A percentile compares a stretch with the other conserved stretches of the same genome.
These are phyloP conservation scores for Beta lomatogona DNA, from an alignment of 179 eudicot genomes.

Conservation along the genomic window DNA sequence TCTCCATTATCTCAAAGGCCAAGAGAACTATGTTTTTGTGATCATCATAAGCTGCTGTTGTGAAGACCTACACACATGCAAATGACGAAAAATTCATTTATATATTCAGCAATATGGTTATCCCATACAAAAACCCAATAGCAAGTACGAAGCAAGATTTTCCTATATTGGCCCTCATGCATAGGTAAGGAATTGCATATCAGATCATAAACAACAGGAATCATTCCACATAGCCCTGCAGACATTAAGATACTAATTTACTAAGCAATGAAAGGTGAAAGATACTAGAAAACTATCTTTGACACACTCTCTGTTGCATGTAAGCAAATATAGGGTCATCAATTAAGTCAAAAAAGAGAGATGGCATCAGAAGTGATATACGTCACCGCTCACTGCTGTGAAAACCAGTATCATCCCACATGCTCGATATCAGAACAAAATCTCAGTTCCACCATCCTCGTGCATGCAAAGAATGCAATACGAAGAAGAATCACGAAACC, in stretches of 20 bases:
- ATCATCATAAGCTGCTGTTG: constrained; percentile 98
- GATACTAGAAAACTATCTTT: neutral
- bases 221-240: neutral
- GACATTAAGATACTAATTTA: neutral
- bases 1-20: constrained; percentile 94
- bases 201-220: neutral
- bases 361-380: neutral
- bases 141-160: neutral
- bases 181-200: too few species aligned
- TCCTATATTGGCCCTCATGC: neutral
- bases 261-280: neutral
- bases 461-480: neutral
- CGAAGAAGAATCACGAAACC: neutral
- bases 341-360: neutral
- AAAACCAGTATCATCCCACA: neutral
- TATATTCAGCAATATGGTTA: neutral
- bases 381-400: too few species aligned
- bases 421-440: neutral
- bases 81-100: neutral
- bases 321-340: neutral
- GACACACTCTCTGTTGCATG: neutral
- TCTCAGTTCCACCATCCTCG: neutral
- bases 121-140: neutral
- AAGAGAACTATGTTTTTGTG: constrained; percentile 93
- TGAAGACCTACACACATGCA: constrained; percentile 69